A percentile compares a stretch with the other conserved stretches of the same genome.
These are phyloP conservation scores for Acanthamoeba healyi DNA, from an alignment of 208 protist genomes.

Conservation along the genomic window DNA sequence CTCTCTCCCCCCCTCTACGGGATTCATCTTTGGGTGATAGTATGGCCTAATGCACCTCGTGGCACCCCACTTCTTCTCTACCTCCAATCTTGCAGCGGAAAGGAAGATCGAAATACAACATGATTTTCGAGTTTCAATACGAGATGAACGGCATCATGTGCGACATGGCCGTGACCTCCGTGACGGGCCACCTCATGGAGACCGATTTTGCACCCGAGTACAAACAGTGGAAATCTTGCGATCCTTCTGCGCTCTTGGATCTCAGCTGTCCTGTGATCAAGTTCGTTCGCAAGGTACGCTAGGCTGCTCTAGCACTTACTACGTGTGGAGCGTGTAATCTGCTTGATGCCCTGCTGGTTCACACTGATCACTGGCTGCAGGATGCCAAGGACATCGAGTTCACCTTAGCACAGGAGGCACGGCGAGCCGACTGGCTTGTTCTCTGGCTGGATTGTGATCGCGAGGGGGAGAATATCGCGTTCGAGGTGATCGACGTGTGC, in stretches of 20 bases:
- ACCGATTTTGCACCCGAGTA: conserved; percentile 90
- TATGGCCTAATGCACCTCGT: too few species aligned
- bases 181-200: conserved; percentile 97
- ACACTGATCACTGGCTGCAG: neutral
- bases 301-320: neutral
- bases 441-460: conserved; percentile 94
- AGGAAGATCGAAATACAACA: conserved; percentile 88
- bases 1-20: neutral
- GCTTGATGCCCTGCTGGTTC: neutral
- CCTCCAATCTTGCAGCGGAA: conserved; percentile 71
- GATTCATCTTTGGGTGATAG: neutral
- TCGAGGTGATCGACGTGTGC: conserved; percentile 93
- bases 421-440: conserved; percentile 83
- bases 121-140: conserved; percentile 92
- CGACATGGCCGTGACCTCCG: conserved; percentile 97
- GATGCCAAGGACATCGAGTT: conserved; percentile 91
- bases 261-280: conserved; percentile 89
- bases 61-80: too few species aligned
- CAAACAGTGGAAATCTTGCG: conserved; percentile 92
- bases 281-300: conserved; percentile 82
- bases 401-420: conserved; percentile 88
- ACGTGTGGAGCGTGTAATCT: too few species aligned
- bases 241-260: conserved; percentile 94
- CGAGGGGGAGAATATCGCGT: conserved; percentile 96
- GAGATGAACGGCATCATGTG: conserved; percentile 79